phyloP scores from a whole-genome alignment of 305 asterid genomes.

The Fraxinus floribunda region DNA sequence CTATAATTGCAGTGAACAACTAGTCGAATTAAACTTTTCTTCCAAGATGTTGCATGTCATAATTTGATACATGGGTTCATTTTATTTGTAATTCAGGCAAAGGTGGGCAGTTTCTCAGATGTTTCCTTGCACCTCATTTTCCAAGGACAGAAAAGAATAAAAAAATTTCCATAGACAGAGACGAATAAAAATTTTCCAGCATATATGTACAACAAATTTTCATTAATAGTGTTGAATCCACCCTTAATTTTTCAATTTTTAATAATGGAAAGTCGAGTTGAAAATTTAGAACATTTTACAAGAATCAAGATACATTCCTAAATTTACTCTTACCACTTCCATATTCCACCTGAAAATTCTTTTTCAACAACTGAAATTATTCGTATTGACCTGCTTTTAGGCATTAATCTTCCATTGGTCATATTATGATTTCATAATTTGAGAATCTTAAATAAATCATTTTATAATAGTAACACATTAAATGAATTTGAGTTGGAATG shows the following conservation, averaged over 20 bases:
- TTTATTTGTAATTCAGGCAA: neutral
- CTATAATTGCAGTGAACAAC: neutral
- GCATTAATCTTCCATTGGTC: neutral
- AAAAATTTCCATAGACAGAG: neutral
- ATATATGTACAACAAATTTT: neutral
- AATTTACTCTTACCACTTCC: neutral
- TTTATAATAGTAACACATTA: neutral
- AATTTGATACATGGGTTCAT: neutral
- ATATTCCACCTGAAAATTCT: neutral
- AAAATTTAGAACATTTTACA: neutral
- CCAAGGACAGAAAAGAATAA: neutral
- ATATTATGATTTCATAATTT: neutral
- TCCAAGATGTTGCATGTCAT: neutral
- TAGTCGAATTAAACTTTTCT: neutral
- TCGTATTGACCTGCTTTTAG: neutral
- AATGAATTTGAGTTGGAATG: neutral
- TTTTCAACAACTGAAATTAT: neutral
- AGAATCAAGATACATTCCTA: neutral
- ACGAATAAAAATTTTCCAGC: neutral
- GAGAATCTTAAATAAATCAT: neutral
- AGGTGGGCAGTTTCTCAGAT: neutral
- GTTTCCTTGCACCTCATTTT: neutral
- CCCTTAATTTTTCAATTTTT: neutral
- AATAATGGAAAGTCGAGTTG: neutral
- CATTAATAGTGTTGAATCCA: neutral